phyloP scores from a whole-genome alignment of 352 stramenopile genomes.

The Globisporangium polare region DNA sequence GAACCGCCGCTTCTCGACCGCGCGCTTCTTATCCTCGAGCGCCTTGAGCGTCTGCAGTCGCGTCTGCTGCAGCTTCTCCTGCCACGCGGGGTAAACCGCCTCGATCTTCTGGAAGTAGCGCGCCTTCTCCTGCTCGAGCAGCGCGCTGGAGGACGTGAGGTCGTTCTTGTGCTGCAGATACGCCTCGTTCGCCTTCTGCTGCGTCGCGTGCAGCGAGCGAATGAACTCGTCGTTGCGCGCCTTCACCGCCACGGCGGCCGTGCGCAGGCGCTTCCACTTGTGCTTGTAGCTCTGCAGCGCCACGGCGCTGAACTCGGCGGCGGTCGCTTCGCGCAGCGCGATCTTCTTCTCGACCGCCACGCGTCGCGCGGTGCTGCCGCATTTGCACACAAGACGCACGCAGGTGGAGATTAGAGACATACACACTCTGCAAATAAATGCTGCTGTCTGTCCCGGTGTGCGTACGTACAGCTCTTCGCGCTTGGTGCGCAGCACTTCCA shows the following conservation, averaged over 20 bases:
- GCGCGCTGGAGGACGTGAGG: constrained; percentile 31
- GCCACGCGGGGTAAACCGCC: constrained; percentile 68
- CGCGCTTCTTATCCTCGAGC: constrained; percentile 72
- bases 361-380: constrained; percentile 40
- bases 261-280: constrained; percentile 55
- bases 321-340: constrained; percentile 62
- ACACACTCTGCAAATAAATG: not conserved
- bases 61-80: constrained; percentile 52
- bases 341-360: constrained; percentile 71
- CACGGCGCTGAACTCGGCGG: constrained; percentile 70
- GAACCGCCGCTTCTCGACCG: constrained; percentile 60
- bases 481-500: constrained; percentile 49
- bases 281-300: constrained; percentile 58
- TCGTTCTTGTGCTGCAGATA: constrained; percentile 37
- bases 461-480: constrained; percentile 53
- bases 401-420: not conserved
- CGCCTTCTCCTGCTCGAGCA: constrained; percentile 57
- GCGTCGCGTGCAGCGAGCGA: constrained; percentile 38
- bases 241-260: constrained; percentile 35
- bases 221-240: constrained; percentile 69
- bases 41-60: constrained; percentile 51
- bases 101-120: constrained; percentile 59
- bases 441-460: not conserved
- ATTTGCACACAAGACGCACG: not conserved
- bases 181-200: constrained; percentile 47